Conservation (phyloP, 208 protist species). For the Angomonas ambiguus region DNA sequence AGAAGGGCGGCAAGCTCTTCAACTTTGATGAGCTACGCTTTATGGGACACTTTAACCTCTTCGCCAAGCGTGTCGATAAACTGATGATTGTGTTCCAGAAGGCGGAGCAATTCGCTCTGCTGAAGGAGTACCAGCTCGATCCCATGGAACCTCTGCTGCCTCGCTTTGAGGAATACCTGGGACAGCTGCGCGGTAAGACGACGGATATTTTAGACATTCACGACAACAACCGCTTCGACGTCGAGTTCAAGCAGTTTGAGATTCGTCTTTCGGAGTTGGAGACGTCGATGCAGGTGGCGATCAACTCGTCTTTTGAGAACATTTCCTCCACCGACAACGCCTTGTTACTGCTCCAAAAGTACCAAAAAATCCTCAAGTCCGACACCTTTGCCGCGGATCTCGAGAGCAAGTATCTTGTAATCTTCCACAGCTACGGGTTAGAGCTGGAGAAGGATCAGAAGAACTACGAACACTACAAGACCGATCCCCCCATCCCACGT, state of each 20-base stretch:
- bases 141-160: constrained; percentile 92
- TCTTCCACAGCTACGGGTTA: constrained; percentile 95
- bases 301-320: constrained; percentile 95
- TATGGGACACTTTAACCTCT: constrained; percentile 97
- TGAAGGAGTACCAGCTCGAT: constrained; percentile 92
- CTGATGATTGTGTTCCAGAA: constrained; percentile 95
- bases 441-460: constrained; percentile 96
- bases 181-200: constrained; percentile 88
- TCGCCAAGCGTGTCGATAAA: constrained; percentile 96
- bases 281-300: constrained; percentile 92
- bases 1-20: constrained; percentile 79
- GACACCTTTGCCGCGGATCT: constrained; percentile 91
- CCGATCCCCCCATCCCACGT: constrained; percentile 90
- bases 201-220: constrained; percentile 95
- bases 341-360: constrained; percentile 90
- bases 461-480: constrained; percentile 94
- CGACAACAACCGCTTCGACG: constrained; percentile 93
- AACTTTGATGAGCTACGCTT: constrained; percentile 95
- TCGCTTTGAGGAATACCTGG: constrained; percentile 91
- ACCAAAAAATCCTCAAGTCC: constrained; percentile 90
- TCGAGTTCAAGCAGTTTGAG: constrained; percentile 95
- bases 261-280: constrained; percentile 92
- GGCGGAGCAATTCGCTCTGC: constrained; percentile 94
- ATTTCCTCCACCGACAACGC: constrained; percentile 93
- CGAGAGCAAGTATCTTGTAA: constrained; percentile 94